phyloP scores from a whole-genome alignment of 176 grass and related monocot genomes.

The Tillandsia leiboldiana region DNA sequence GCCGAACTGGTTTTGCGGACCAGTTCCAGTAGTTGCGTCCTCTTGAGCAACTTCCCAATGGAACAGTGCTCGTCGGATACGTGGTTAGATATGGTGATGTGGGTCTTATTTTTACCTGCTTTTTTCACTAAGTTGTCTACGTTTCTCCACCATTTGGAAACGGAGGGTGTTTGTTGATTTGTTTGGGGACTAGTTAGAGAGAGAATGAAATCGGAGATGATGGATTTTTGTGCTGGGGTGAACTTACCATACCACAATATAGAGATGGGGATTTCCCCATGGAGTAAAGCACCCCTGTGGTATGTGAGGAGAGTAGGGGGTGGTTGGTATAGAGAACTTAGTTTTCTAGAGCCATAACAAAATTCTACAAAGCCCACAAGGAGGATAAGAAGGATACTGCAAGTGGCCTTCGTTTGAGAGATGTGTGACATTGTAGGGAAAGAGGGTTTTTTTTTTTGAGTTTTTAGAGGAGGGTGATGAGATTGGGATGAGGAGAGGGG shows the following conservation, averaged over 20 bases:
- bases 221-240: constrained; percentile 42
- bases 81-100: constrained; percentile 17
- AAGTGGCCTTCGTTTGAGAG: neutral
- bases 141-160: constrained; percentile 43
- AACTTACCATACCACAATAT: constrained; percentile 69
- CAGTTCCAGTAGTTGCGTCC: constrained; percentile 32
- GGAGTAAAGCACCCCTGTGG: constrained; percentile 53
- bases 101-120: neutral
- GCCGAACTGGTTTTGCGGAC: constrained; percentile 2
- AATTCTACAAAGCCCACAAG: neutral
- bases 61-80: constrained; percentile 33
- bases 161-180: constrained; percentile 15
- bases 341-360: neutral
- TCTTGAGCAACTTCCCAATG: constrained; percentile 28
- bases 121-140: constrained; percentile 20
- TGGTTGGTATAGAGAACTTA: constrained; percentile 4
- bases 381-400: neutral
- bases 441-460: neutral
- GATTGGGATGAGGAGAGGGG: neutral
- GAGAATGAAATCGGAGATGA: constrained; percentile 54
- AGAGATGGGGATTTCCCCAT: constrained; percentile 29
- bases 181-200: constrained; percentile 24
- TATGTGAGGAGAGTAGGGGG: constrained; percentile 22
- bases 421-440: neutral
- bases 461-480: neutral